Conservation (phyloP, 495 filamentous ascomycete species). For the Thozetella sp. region DNA sequence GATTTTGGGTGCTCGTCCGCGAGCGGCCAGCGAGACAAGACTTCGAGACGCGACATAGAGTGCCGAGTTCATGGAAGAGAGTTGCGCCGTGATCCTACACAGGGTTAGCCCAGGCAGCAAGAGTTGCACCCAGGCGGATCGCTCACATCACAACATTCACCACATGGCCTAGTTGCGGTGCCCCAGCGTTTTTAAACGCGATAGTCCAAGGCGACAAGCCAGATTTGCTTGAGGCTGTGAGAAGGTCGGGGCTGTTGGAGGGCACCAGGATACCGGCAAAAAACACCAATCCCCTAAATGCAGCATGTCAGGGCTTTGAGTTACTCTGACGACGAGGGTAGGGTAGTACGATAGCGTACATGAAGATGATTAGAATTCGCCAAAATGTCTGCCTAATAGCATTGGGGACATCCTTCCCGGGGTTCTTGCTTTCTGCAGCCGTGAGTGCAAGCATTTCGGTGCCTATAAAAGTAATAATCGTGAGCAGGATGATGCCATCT, state of each 20-base stretch:
- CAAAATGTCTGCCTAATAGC: slow-evolving; percentile 66
- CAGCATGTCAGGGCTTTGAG: not conserved
- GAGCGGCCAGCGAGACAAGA: slow-evolving; percentile 58
- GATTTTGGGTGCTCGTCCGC: slow-evolving; percentile 57
- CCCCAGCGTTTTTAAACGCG: slow-evolving; percentile 55
- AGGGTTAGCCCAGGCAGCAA: not conserved
- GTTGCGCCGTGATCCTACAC: slow-evolving; percentile 52
- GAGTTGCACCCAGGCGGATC: not conserved
- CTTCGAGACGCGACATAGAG: slow-evolving; percentile 71
- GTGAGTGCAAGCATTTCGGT: slow-evolving; percentile 75
- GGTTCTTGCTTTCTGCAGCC: slow-evolving; percentile 70
- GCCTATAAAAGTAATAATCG: too few species aligned
- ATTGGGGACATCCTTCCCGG: slow-evolving; percentile 61
- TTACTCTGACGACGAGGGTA: not conserved
- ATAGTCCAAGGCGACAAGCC: slow-evolving; percentile 62
- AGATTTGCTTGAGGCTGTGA: slow-evolving; percentile 48
- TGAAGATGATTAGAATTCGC: slow-evolving; percentile 68
- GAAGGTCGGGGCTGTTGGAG: slow-evolving; percentile 46
- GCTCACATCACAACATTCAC: slow-evolving; percentile 66
- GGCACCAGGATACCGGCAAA: slow-evolving; percentile 64
- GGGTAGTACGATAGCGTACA: slow-evolving; percentile 15
- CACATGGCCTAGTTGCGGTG: slow-evolving; percentile 61
- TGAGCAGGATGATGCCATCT: too few species aligned
- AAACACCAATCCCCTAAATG: slow-evolving; percentile 53
- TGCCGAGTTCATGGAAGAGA: slow-evolving; percentile 69